These are phyloP conservation scores for Cadophora sp. DNA, from an alignment of 2,329 filamentous ascomycete genomes.

Conservation along the genomic window DNA sequence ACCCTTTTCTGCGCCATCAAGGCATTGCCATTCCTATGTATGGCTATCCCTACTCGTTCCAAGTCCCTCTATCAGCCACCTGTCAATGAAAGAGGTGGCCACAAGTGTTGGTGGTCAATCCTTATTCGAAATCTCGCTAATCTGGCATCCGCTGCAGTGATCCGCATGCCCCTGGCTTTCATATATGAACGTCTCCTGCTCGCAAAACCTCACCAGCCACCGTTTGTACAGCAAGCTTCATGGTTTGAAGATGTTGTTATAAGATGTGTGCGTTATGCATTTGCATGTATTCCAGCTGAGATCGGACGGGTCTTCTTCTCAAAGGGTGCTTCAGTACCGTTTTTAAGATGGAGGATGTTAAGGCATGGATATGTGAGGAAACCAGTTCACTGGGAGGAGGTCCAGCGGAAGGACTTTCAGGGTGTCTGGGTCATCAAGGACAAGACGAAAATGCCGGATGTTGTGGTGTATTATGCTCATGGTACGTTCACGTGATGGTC, in stretches of 20 bases:
- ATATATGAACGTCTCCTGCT: slow-evolving; percentile 63
- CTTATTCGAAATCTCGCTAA: slow-evolving; percentile 22
- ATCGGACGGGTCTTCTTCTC: slow-evolving; percentile 81
- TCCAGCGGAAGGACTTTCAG: slow-evolving; percentile 59
- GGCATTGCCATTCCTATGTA: slow-evolving; percentile 75
- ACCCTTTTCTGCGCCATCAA: slow-evolving; percentile 63
- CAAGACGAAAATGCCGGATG: slow-evolving; percentile 66
- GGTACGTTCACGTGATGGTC: slow-evolving; percentile 53
- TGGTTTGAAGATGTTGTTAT: slow-evolving; percentile 80
- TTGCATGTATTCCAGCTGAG: slow-evolving; percentile 70
- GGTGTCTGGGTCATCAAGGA: slow-evolving; percentile 76
- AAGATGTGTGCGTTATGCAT: slow-evolving; percentile 79
- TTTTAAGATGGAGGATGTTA: slow-evolving; percentile 77
- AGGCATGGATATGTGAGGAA: slow-evolving; percentile 70
- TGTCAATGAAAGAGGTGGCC: neutral
- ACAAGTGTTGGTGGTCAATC: slow-evolving; percentile 17
- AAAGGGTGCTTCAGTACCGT: slow-evolving; percentile 74
- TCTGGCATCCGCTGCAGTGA: slow-evolving; percentile 49
- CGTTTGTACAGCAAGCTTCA: slow-evolving; percentile 73
- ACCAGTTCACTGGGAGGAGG: slow-evolving; percentile 69
- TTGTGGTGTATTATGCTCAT: slow-evolving; percentile 84
- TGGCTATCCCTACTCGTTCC: slow-evolving; percentile 25
- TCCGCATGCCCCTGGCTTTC: slow-evolving; percentile 64
- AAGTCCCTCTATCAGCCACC: neutral
- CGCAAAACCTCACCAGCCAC: slow-evolving; percentile 52